These are phyloP conservation scores for Leishmania tarentolae DNA, from an alignment of 208 protist species.

Conservation along the genomic window DNA sequence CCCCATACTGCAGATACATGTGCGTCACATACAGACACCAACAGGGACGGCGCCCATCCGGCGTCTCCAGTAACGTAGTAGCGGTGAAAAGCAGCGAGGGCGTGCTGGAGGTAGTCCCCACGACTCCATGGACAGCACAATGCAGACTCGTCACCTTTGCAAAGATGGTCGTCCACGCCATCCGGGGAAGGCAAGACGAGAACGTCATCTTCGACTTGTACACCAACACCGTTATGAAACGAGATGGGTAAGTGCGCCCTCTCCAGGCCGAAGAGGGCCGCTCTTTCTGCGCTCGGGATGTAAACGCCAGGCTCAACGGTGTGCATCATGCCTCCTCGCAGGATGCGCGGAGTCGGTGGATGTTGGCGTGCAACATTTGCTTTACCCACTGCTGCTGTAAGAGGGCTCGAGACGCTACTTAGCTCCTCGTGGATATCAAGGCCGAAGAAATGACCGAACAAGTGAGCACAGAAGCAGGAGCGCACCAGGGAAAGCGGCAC, in stretches of 20 bases:
- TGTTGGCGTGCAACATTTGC: background rate
- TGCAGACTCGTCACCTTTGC: background rate
- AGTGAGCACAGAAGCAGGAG: conserved; percentile 58
- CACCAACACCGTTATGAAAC: conserved; percentile 37
- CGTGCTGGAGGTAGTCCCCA: conserved; percentile 31
- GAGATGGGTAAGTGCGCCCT: conserved; percentile 13
- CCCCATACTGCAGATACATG: background rate
- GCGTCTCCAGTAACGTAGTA: conserved; percentile 1
- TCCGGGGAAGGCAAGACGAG: conserved; percentile 40
- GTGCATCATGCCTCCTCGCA: conserved; percentile 64
- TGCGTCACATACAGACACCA: background rate
- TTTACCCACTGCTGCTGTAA: background rate
- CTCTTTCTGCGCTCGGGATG: conserved; percentile 31
- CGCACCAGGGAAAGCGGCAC: conserved; percentile 30
- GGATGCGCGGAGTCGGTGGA: conserved; percentile 4
- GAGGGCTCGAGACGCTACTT: background rate
- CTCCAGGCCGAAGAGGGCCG: conserved; percentile 15
- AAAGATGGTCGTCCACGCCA: background rate
- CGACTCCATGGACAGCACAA: conserved; percentile 10
- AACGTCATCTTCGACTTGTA: conserved; percentile 69
- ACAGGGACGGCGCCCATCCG: background rate
- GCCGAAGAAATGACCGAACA: conserved; percentile 61
- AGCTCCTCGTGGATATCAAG: conserved; percentile 61
- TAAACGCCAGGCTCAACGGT: conserved; percentile 73
- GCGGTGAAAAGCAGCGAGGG: conserved; percentile 27